These are phyloP conservation scores for Omphalotus guepiniiformis DNA, from an alignment of 768 basidiomycete species.

Conservation along the genomic window DNA sequence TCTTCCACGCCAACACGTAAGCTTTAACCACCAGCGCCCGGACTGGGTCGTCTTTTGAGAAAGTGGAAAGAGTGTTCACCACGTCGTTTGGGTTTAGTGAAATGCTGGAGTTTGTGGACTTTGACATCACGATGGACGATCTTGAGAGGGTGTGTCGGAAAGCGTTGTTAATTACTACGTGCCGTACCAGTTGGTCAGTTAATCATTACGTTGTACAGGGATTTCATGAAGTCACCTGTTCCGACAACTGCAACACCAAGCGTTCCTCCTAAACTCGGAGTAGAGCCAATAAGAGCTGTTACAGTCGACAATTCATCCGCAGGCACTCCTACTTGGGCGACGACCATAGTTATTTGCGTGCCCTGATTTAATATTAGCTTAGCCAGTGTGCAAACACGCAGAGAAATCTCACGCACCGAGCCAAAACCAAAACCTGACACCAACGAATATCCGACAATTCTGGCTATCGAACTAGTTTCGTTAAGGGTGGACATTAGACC, in stretches of 20 bases:
- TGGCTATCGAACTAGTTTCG: constrained; percentile 16
- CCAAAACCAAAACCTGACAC: constrained; percentile 20
- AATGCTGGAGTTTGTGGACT: constrained; percentile 1
- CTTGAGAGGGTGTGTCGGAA: constrained; percentile 11
- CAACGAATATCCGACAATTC: constrained; percentile 17
- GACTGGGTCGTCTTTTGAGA: constrained; percentile 7
- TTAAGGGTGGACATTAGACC: constrained; percentile 20
- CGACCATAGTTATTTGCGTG: constrained; percentile 17
- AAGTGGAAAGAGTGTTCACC: constrained; percentile 10
- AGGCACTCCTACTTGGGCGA: constrained; percentile 20
- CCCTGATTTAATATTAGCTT: constrained; percentile 10
- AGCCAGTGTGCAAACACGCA: background rate
- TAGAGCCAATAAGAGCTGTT: constrained; percentile 18
- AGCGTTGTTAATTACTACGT: constrained; percentile 19
- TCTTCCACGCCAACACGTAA: constrained; percentile 17
- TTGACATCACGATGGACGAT: background rate
- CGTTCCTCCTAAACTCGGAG: constrained; percentile 19
- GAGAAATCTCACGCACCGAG: constrained; percentile 13
- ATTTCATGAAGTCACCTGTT: constrained; percentile 12
- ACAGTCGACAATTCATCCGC: constrained; percentile 19
- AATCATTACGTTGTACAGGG: too few relatives aligned
- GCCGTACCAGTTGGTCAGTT: background rate
- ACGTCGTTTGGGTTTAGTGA: constrained; percentile 18
- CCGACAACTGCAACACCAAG: constrained; percentile 21
- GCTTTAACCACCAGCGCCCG: constrained; percentile 11